Evolutionary conservation across 2,329 filamentous ascomycete genomes (phyloP), one percentile per base, ranked within the genome.

Genomic region (Cladobotryum mycophilum): DNA sequence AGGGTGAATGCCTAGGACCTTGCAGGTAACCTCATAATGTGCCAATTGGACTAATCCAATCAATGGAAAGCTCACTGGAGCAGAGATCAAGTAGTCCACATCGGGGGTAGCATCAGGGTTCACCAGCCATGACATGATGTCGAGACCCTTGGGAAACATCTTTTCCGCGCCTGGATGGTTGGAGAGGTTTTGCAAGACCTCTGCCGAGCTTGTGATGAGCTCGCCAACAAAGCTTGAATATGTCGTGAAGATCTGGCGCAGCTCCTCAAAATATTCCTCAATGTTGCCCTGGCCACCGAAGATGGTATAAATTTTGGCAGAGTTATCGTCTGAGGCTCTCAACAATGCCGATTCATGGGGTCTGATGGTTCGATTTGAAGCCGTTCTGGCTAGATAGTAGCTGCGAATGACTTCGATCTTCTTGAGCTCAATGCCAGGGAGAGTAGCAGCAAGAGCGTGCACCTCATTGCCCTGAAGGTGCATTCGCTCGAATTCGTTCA

Each of bases 281-380:
- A 99, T 97, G 70, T 99, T 99, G 61, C 93, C 93, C 69, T 99
- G 93, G 6, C 93, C 93, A 53, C 93, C 93, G 60, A 97, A 96
- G 55, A 99, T 90, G 58, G 85, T 91, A 75, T 96, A 99, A 53
- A 99, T 81, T 61, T 82, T 85, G 49, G 91, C 91, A 50, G 85
- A 84, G 55, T 82, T 85, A 56, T 96, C 91, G 43, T 87, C 84
- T 9, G 89, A 89, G 46, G 93, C 92, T 59, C 93, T 82, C 65
- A 96, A 82, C 43, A 99, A 80, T 35, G 93, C 95, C 38, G 95
- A 97, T 67, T 96, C 88, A 68, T 99, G 92, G 25, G 89, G 82
- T 72, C 90, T 91, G 66, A 96, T 92, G 47, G 88, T 81, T 61
- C 93, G 81, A 65, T 91, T 91, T 47, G 85, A 81, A 13, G 91